These are phyloP conservation scores for Atkinsonella hypoxylon DNA, from an alignment of 2,329 filamentous ascomycete species.

Conservation along the genomic window DNA sequence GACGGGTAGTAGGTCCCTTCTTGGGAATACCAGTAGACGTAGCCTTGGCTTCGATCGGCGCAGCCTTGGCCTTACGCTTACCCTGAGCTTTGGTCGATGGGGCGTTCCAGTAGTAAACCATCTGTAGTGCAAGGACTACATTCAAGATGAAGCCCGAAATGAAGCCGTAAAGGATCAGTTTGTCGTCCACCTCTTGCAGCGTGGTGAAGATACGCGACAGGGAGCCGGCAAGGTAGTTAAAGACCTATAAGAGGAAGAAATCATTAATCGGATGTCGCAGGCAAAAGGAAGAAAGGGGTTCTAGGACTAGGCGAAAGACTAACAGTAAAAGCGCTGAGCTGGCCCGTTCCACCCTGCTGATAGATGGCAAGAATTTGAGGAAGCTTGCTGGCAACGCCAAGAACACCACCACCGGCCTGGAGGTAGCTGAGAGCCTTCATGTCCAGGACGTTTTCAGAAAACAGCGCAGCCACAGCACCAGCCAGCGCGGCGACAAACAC, in stretches of 20 bases:
- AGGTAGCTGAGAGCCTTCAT: conserved; percentile 58
- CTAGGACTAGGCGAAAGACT: conserved; percentile 22
- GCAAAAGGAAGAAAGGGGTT: neutral
- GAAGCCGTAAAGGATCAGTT: conserved; percentile 91
- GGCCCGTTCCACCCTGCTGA: conserved; percentile 77
- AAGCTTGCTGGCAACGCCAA: conserved; percentile 82
- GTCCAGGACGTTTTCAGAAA: conserved; percentile 52
- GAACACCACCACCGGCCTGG: conserved; percentile 70
- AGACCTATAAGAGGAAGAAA: conserved; percentile 50
- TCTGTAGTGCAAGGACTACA: conserved; percentile 72
- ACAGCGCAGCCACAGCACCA: conserved; percentile 55
- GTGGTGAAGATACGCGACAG: conserved; percentile 96
- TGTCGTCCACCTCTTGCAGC: conserved; percentile 92
- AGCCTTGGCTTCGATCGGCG: conserved; percentile 16
- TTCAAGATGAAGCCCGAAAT: conserved; percentile 87
- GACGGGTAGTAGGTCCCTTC: conserved; percentile 32
- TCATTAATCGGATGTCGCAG: neutral
- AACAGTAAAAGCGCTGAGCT: conserved; percentile 93
- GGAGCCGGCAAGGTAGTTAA: conserved; percentile 93
- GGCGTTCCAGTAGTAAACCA: conserved; percentile 93
- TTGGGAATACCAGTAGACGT: conserved; percentile 22
- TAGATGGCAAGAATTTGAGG: conserved; percentile 87
- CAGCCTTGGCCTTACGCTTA: conserved; percentile 25
- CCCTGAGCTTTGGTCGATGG: conserved; percentile 35
- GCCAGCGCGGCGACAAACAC: conserved; percentile 69